Base-by-base conservation (phyloP, 768 basidiomycete species). In the Macrolepiota albuminosa region DNA sequence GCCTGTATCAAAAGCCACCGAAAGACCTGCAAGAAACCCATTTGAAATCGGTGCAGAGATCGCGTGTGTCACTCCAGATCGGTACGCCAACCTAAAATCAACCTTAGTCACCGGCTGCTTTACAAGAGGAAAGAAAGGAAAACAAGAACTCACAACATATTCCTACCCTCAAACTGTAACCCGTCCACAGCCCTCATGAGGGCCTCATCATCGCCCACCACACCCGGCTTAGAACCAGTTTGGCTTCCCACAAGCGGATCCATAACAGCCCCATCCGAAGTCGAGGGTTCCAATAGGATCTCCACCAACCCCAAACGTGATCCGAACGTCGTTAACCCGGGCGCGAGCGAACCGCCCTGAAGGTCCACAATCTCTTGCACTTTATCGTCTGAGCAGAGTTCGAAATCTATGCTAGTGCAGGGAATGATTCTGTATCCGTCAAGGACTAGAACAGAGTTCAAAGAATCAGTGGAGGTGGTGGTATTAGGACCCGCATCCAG, bases 1-100 rank as follows among this genome's bases (percentile, higher is more conserved):
- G 1, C 83, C 83, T 1, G 83, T 78, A 21, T 80, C 80, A 70
- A 91, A 86, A 11, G 81, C 78, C 6, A 82, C 79, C 16, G 85
- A 82, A 40, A 92, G 68, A 0, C 93, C 93, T 0, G 76, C 70
- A 37, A 91, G 68, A 64, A 91, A 82, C 7, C 87, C 82, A 7
- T 52, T 21, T 3, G 82, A 77, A 6, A 72, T 67, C 0, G 92
- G 93, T 0, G 85, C 81, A 0, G 81, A 77, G 14, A 94, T 76
- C 1, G 81, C 88, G 1, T 78, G 81, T 2, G 90, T 91, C 3
- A 95, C 87, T 4, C 93, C 92, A 7, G 79, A 72, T 21, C 84
- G 83, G 66, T 91, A 89, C 0, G 92, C 89, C 43, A 89, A 67
- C 36, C 91, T 93, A 46, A 61, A 24, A 18, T 13, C 3, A 57